Evolutionary conservation across 2,329 filamentous ascomycete species (phyloP).

Genomic region (Beauveria rudraprayagi): DNA sequence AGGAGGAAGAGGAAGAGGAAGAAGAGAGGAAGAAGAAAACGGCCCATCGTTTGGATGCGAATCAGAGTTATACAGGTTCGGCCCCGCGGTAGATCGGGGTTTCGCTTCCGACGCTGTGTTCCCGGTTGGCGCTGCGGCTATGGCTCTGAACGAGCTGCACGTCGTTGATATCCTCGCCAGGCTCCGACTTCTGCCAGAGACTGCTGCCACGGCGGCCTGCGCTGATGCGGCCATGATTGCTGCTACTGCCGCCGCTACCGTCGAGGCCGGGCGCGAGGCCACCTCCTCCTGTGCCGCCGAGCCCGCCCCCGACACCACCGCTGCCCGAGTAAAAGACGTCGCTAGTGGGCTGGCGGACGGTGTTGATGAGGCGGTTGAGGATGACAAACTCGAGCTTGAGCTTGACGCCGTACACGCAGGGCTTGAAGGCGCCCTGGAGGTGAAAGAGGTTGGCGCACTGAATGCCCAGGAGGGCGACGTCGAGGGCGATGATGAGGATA

Average conservation of each 20-base stretch:
- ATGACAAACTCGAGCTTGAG: slow-evolving; percentile 33
- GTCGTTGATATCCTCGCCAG: neutral
- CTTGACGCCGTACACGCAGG: slow-evolving; percentile 30
- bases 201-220: neutral
- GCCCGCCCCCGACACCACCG: neutral
- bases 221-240: no score
- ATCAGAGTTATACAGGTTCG: neutral
- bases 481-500: slow-evolving; percentile 36
- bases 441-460: slow-evolving; percentile 29
- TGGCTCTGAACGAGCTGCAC: neutral
- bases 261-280: neutral
- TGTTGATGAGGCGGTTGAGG: slow-evolving; percentile 30
- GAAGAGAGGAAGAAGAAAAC: neutral
- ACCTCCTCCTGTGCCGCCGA: neutral
- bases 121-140: neutral
- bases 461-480: slow-evolving; percentile 32
- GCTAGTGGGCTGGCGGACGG: slow-evolving; percentile 12
- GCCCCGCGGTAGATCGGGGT: neutral
- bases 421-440: slow-evolving; percentile 30
- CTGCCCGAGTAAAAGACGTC: slow-evolving; percentile 6
- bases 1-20: neutral
- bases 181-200: slow-evolving; percentile 3
- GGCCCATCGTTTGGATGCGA: neutral
- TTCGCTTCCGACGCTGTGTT: slow-evolving; percentile 1
- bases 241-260: neutral